These are phyloP conservation scores for Phytopythium helicoides DNA, from an alignment of 352 stramenopile genomes.

Conservation along the genomic window DNA sequence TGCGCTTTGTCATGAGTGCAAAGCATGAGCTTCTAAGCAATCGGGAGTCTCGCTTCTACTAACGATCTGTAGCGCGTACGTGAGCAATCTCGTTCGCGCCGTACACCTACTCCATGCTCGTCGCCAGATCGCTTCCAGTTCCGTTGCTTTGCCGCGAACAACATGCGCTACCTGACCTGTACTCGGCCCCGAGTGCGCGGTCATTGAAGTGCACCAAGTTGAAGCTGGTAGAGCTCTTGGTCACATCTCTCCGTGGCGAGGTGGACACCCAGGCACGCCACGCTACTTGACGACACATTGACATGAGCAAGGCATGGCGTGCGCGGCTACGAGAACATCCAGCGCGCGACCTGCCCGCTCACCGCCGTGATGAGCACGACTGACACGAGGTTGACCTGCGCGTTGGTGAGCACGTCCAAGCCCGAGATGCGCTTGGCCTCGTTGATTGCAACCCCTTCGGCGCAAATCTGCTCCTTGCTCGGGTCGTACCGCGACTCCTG, in stretches of 20 bases:
- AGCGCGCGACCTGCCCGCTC: slow-evolving; percentile 37
- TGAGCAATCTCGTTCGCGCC: neutral
- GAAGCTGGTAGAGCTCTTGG: too few relatives aligned
- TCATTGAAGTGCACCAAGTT: too few relatives aligned
- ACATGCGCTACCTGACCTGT: too few relatives aligned
- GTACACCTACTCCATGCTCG: neutral
- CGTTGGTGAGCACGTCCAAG: slow-evolving; percentile 57
- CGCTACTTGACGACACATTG: neutral
- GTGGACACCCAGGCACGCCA: neutral
- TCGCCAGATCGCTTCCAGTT: neutral
- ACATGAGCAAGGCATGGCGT: too few relatives aligned
- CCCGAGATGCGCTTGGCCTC: slow-evolving; percentile 20
- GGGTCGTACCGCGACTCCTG: slow-evolving; percentile 73
- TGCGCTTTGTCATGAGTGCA: too few relatives aligned
- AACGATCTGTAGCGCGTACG: too few relatives aligned
- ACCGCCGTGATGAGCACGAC: slow-evolving; percentile 52
- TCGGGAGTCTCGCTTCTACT: too few relatives aligned
- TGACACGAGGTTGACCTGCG: slow-evolving; percentile 73
- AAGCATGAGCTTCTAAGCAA: too few relatives aligned
- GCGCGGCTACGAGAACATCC: slow-evolving; percentile 28
- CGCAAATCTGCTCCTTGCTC: slow-evolving; percentile 57
- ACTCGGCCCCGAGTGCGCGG: too few relatives aligned
- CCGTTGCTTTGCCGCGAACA: too few relatives aligned
- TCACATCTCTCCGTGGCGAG: too few relatives aligned
- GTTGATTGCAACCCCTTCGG: too few relatives aligned